phyloP scores from a whole-genome alignment of 2,329 filamentous ascomycete genomes.

The Rhinocladiella mackenziei region DNA sequence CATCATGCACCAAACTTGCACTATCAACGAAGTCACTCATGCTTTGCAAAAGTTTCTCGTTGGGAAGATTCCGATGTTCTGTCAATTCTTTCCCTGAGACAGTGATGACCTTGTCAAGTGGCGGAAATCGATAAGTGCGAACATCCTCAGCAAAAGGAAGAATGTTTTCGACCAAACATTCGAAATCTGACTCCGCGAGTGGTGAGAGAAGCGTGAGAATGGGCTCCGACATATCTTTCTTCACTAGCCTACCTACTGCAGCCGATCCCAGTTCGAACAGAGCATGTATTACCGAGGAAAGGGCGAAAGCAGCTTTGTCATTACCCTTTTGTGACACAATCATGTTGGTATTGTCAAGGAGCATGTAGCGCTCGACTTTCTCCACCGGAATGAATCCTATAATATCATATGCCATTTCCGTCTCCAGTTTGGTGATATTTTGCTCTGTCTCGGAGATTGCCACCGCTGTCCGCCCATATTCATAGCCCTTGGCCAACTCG shows the following conservation, averaged over 20 bases:
- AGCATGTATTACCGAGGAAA: constrained; percentile 86
- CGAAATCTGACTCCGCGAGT: constrained; percentile 70
- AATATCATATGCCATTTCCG: constrained; percentile 69
- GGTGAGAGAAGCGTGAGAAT: constrained; percentile 74
- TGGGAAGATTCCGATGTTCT: constrained; percentile 79
- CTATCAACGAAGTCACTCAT: constrained; percentile 91
- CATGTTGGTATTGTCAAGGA: constrained; percentile 74
- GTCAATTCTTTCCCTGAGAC: constrained; percentile 76
- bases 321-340: constrained; percentile 74
- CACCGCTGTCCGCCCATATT: constrained; percentile 88
- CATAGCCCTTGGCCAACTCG: constrained; percentile 84
- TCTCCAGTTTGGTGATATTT: constrained; percentile 84
- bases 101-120: constrained; percentile 80
- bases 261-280: constrained; percentile 80
- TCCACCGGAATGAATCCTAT: constrained; percentile 77
- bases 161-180: constrained; percentile 84
- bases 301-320: constrained; percentile 73
- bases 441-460: constrained; percentile 81
- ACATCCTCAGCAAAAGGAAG: constrained; percentile 92
- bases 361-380: constrained; percentile 75
- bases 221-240: constrained; percentile 78
- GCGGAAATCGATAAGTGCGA: constrained; percentile 84
- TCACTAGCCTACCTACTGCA: constrained; percentile 78
- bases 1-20: constrained; percentile 79
- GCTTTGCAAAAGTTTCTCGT: constrained; percentile 65